Conservation (phyloP, 805 yeast species). For the Nematodospora valgi region DNA sequence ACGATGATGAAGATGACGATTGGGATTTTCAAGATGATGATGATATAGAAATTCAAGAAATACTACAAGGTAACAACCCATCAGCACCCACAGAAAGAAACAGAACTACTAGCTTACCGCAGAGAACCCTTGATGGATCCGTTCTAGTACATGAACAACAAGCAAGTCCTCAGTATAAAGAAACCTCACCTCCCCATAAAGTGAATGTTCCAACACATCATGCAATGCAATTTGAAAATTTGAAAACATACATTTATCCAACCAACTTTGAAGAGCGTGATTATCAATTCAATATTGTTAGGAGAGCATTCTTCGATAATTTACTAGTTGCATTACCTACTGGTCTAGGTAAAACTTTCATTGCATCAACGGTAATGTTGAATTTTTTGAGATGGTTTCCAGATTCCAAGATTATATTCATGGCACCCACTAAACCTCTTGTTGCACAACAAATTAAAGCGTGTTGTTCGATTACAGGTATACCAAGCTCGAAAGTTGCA, state of each 20-base stretch:
- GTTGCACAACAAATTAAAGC: constrained; percentile 97
- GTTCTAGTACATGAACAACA: background rate
- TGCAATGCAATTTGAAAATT: constrained; percentile 17
- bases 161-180: constrained; percentile 5
- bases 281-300: constrained; percentile 81
- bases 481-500: constrained; percentile 74
- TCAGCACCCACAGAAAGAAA: background rate
- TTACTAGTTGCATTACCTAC: constrained; percentile 91
- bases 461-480: constrained; percentile 81
- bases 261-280: constrained; percentile 80
- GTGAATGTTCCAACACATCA: constrained; percentile 22
- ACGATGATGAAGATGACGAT: constrained; percentile 12
- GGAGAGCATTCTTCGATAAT: constrained; percentile 68
- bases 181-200: constrained; percentile 4
- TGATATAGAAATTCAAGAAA: constrained; percentile 9
- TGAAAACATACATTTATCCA: constrained; percentile 67
- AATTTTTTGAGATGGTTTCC: constrained; percentile 87
- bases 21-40: constrained; percentile 14
- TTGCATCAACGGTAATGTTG: constrained; percentile 91
- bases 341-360: constrained; percentile 95
- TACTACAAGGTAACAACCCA: background rate
- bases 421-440: constrained; percentile 96
- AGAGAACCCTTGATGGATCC: constrained; percentile 2
- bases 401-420: constrained; percentile 74
- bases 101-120: no score